Evolutionary conservation across 495 filamentous ascomycete genomes (phyloP).

Genomic region (Penicillium cosmopolitanum): DNA sequence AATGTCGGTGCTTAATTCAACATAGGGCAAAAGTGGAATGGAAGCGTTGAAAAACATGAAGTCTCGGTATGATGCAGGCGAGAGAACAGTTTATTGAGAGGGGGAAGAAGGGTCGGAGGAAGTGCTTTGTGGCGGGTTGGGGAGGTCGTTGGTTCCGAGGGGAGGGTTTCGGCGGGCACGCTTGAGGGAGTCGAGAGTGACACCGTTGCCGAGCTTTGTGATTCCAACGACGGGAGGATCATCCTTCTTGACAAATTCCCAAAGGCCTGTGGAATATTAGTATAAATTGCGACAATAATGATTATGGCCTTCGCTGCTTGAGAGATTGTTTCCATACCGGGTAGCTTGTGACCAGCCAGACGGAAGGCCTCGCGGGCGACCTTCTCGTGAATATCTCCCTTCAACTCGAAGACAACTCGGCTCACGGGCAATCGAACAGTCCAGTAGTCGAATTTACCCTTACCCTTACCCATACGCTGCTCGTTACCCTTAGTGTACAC

Average conservation of each 20-base stretch:
- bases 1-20: conserved; percentile 56
- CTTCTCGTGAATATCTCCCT: conserved; percentile 91
- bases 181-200: conserved; percentile 79
- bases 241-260: conserved; percentile 93
- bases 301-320: not conserved
- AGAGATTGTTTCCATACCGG: conserved; percentile 59
- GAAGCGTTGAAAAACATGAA: conserved; percentile 13
- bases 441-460: conserved; percentile 97
- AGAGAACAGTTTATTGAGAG: conserved; percentile 40
- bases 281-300: conserved; percentile 16
- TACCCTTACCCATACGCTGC: conserved; percentile 98
- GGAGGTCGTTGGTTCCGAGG: conserved; percentile 40
- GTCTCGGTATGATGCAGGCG: conserved; percentile 14
- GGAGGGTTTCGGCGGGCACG: conserved; percentile 71
- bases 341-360: conserved; percentile 92
- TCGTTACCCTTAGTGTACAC: conserved; percentile 97
- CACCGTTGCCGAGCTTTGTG: conserved; percentile 82
- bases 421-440: conserved; percentile 83
- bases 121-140: conserved; percentile 39
- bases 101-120: conserved; percentile 43
- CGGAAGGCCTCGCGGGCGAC: conserved; percentile 92
- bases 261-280: conserved; percentile 66
- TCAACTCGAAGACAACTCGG: conserved; percentile 89
- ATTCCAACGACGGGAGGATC: conserved; percentile 89
- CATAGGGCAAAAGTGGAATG: conserved; percentile 16